Evolutionary conservation across 768 basidiomycete species (phyloP), one percentile per base, ranked within the genome.

Genomic region (Asterophora lycoperdoides): DNA sequence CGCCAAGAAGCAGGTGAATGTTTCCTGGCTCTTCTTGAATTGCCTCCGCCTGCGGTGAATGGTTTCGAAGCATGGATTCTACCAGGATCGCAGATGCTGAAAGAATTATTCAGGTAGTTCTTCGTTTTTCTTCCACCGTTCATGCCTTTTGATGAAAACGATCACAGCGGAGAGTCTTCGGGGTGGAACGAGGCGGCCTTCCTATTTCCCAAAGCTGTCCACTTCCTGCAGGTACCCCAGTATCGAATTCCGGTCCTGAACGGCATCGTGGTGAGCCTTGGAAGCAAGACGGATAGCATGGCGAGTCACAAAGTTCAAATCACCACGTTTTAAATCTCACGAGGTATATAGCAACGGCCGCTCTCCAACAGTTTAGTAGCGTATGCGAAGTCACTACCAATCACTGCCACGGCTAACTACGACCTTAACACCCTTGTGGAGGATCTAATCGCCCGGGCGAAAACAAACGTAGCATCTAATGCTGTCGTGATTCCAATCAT

Each of bases 201-300:
- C 81, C 67, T 93, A 34, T 93, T 86, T 62, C 86, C 90, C 14
- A 80, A 71, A 55, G 84, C 80, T 6, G 79, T 89, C 41, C 78
- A 69, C 41, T 68, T 91, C 18, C 72, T 92, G 30, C 75, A 78
- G 46, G 72, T 90, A 43, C 64, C 69, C 30, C 69, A 72, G 41
- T 93, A 88, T 64, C 78, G 89, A 35, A 66, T 67, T 46, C 62
- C 73, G 20, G 61, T 95, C 42, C 71, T 95, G 37, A 69, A 72
- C 8, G 92, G 92, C 10, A 62, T 95, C 6, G 74, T 93, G 10
- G 71, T 89, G 46, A 93, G 89, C 60, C 72, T 92, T 32, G 87
- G 85, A 30, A 89, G 88, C 63, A 86, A 82, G 66, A 91, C 91
- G 8, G 83, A 89, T 52, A 88, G 85, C 60, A 90, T 84, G 5